A percentile compares a stretch with the other conserved stretches of the same genome.
phyloP scores from a whole-genome alignment of 176 grass and related monocot species.

The Hordeum vulgare region DNA sequence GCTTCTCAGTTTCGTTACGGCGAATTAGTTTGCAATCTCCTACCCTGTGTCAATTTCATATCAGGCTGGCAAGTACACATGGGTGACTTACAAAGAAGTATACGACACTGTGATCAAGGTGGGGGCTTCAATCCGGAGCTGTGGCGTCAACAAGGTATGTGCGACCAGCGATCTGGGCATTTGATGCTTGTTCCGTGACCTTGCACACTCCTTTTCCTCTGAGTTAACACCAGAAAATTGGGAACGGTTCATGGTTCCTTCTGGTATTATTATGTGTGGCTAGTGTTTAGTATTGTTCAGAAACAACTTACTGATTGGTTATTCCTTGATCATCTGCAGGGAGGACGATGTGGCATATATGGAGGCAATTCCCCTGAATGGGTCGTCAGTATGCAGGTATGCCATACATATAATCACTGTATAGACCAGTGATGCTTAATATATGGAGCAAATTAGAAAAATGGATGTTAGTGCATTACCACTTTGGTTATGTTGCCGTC shows the following conservation, averaged over 20 bases:
- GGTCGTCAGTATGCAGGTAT: slow-evolving; percentile 91
- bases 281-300: not conserved
- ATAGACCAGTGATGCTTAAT: not conserved
- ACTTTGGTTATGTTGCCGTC: not conserved
- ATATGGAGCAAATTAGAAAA: not conserved
- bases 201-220: not conserved
- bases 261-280: not conserved
- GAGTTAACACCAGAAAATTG: not conserved
- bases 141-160: slow-evolving; percentile 63
- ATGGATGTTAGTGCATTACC: not conserved
- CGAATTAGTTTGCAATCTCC: slow-evolving; percentile 7
- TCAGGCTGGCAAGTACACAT: slow-evolving; percentile 70
- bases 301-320: slow-evolving; percentile 2
- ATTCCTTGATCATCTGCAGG: slow-evolving; percentile 31
- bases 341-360: slow-evolving; percentile 84
- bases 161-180: not conserved
- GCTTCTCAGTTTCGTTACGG: not conserved
- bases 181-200: not conserved
- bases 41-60: not conserved
- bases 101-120: slow-evolving; percentile 73
- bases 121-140: slow-evolving; percentile 59
- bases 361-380: slow-evolving; percentile 85
- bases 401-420: not conserved
- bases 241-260: not conserved
- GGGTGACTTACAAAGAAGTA: slow-evolving; percentile 81